phyloP scores from a whole-genome alignment of 2,329 filamentous ascomycete genomes.

The Nigrograna mackinnonii region DNA sequence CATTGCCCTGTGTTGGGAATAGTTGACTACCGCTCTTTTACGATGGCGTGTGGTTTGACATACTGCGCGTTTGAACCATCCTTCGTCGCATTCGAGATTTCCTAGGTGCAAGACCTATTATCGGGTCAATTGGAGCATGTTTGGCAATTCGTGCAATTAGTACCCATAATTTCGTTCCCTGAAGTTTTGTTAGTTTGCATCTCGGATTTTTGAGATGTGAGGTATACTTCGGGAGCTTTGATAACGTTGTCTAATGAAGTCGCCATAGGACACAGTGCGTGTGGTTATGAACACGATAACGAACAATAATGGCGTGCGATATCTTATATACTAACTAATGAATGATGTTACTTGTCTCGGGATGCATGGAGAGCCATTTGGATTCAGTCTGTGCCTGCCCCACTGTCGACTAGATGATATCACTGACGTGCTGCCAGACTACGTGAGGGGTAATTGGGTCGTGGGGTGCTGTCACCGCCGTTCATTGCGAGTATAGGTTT shows the following conservation, averaged over 20 bases:
- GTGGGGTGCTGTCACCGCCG: no score
- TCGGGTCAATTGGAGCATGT: neutral
- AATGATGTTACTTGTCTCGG: no score
- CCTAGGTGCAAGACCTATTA: conserved; percentile 35
- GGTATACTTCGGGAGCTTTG: conserved; percentile 18
- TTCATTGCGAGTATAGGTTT: no score
- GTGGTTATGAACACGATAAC: neutral
- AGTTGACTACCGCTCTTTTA: neutral
- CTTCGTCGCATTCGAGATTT: conserved; percentile 40
- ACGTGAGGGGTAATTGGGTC: no score
- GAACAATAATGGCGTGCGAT: neutral
- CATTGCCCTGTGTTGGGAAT: conserved; percentile 17
- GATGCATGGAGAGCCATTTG: no score
- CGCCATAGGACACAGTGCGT: conserved; percentile 3
- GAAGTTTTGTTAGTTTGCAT: neutral
- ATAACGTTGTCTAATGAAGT: conserved; percentile 19
- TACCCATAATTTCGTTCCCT: conserved; percentile 43
- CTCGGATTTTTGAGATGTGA: neutral
- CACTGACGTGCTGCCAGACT: no score
- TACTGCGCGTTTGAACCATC: conserved; percentile 37
- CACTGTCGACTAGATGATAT: no score
- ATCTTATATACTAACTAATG: neutral
- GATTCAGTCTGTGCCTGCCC: no score
- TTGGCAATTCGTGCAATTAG: neutral
- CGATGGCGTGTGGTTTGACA: neutral